phyloP scores from a whole-genome alignment of 345 rosid genomes.

The Trapa incisa region DNA sequence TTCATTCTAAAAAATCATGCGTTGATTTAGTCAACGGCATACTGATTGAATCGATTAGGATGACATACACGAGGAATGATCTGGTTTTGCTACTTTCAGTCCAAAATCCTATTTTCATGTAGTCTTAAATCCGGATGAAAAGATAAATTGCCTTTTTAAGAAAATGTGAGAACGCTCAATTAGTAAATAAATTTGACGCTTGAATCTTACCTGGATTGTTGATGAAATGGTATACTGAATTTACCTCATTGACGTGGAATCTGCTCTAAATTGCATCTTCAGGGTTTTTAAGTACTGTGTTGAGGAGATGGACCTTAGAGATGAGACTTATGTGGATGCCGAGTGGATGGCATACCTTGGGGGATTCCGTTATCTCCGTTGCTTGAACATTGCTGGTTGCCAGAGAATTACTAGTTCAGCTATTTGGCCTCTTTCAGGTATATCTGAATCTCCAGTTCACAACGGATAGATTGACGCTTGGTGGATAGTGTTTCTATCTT shows the following conservation, averaged over 20 bases:
- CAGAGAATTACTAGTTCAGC: conserved; percentile 51
- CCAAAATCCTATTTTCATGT: background rate
- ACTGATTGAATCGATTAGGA: background rate
- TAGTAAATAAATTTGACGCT: background rate
- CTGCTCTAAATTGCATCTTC: conserved; percentile 9
- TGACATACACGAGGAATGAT: background rate
- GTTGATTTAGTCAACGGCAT: background rate
- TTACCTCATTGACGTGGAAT: background rate
- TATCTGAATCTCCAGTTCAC: background rate
- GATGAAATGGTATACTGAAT: background rate
- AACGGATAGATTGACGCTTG: background rate
- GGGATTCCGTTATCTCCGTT: conserved; percentile 45
- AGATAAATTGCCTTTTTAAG: background rate
- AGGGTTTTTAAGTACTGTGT: conserved; percentile 65
- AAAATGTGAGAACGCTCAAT: background rate
- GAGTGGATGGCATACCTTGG: conserved; percentile 95
- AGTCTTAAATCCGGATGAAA: background rate
- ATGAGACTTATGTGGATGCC: conserved; percentile 57
- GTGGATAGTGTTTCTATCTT: background rate
- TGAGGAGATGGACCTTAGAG: conserved; percentile 64
- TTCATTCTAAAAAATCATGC: background rate
- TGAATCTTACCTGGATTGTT: background rate
- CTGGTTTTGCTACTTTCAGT: background rate
- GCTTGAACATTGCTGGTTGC: conserved; percentile 58
- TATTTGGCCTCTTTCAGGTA: conserved; percentile 70